Conservation (phyloP, 345 rosid genomes). For the Camelina neglecta region DNA sequence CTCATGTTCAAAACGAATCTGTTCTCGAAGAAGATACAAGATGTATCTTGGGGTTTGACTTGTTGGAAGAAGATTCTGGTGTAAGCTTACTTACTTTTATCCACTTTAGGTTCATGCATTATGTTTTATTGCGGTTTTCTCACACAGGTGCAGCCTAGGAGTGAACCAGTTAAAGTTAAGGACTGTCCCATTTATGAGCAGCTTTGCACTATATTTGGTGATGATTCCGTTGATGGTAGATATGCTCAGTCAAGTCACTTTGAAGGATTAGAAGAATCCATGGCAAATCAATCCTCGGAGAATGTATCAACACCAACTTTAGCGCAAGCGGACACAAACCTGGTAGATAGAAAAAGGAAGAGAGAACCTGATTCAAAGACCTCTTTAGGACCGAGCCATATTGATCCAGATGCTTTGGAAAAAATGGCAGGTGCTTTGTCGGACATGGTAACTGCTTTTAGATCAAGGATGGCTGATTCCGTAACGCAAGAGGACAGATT, state of each 20-base stretch:
- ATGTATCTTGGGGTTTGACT: slow-evolving; percentile 61
- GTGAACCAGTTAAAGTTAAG: slow-evolving; percentile 59
- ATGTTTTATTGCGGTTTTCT: neutral
- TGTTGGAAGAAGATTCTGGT: slow-evolving; percentile 73
- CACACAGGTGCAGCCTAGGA: slow-evolving; percentile 62
- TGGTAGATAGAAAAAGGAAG: slow-evolving; percentile 50
- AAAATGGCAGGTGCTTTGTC: slow-evolving; percentile 65
- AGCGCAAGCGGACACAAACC: neutral
- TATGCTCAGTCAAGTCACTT: slow-evolving; percentile 95
- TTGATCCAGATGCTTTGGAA: slow-evolving; percentile 49
- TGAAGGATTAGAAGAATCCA: slow-evolving; percentile 66
- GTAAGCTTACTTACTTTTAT: slow-evolving; percentile 50
- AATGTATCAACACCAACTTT: slow-evolving; percentile 9
- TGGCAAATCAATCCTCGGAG: slow-evolving; percentile 43
- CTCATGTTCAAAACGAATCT: slow-evolving; percentile 43
- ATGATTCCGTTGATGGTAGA: slow-evolving; percentile 67
- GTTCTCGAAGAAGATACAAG: slow-evolving; percentile 6
- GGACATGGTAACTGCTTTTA: slow-evolving; percentile 63
- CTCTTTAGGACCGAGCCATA: slow-evolving; percentile 40
- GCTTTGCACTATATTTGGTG: slow-evolving; percentile 69
- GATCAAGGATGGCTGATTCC: slow-evolving; percentile 41
- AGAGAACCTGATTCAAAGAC: slow-evolving; percentile 46
- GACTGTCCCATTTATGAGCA: slow-evolving; percentile 81
- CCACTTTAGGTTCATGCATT: neutral
- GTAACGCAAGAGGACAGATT: slow-evolving; percentile 46